Percentiles rank a stretch among this genome's conserved stretches.
Conservation (phyloP, 805 yeast genomes). For the Saccharomycopsis capsularis region DNA sequence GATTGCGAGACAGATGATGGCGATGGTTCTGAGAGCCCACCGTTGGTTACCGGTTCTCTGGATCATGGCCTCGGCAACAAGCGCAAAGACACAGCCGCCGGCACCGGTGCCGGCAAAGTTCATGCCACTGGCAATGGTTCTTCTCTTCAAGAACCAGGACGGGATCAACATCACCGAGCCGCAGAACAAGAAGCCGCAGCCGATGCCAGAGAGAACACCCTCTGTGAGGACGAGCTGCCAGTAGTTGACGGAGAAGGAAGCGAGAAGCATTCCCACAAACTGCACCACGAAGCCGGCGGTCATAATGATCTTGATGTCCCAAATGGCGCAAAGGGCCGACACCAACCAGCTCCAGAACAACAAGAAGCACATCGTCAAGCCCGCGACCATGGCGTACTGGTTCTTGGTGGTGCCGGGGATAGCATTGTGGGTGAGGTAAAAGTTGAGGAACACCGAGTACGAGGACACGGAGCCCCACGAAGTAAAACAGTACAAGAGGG, state of each 20-base stretch:
- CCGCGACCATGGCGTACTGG: constrained; percentile 64
- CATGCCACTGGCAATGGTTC: constrained; percentile 45
- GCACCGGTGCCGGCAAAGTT: constrained; percentile 46
- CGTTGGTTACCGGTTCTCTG: constrained; percentile 35
- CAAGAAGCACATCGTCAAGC: constrained; percentile 42
- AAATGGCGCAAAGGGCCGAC: not conserved
- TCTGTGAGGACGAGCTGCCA: constrained; percentile 48
- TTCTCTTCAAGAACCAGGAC: constrained; percentile 45
- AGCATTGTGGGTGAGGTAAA: constrained; percentile 42
- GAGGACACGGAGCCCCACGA: constrained; percentile 74
- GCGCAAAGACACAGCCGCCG: constrained; percentile 42
- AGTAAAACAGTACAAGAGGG: constrained; percentile 42
- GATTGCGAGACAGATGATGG: constrained; percentile 33
- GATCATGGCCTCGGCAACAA: constrained; percentile 38
- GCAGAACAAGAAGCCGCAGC: constrained; percentile 44
- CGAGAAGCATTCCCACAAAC: constrained; percentile 42
- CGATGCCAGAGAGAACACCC: constrained; percentile 44
- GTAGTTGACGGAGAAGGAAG: constrained; percentile 43
- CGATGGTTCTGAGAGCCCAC: constrained; percentile 43
- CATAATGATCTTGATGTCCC: constrained; percentile 21
- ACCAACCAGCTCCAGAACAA: constrained; percentile 15
- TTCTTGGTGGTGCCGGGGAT: constrained; percentile 49
- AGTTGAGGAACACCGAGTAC: constrained; percentile 56
- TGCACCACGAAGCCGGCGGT: constrained; percentile 37
- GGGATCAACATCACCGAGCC: constrained; percentile 46